Evolutionary conservation across 768 basidiomycete species (phyloP).

Genomic region (Termitomyces sp.): DNA sequence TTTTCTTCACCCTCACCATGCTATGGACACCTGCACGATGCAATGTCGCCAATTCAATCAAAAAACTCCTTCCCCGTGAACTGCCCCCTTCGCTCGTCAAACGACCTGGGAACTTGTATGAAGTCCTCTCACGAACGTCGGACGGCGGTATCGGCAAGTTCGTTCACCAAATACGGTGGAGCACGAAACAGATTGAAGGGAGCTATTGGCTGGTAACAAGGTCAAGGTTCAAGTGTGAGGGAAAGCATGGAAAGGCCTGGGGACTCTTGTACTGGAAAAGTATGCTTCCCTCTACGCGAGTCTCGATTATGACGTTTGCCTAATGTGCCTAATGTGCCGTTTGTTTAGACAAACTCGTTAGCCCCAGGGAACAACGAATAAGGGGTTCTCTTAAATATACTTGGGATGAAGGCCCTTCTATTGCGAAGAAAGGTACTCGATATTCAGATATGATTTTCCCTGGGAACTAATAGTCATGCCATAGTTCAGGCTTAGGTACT

Average conservation of each 20-base stretch:
- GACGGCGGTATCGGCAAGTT: slow-evolving; percentile 62
- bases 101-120: slow-evolving; percentile 63
- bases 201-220: slow-evolving; percentile 78
- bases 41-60: slow-evolving; percentile 38
- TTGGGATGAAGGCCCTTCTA: slow-evolving; percentile 63
- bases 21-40: slow-evolving; percentile 30
- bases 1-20: slow-evolving; percentile 27
- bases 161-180: slow-evolving; percentile 76
- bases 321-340: slow-evolving; percentile 8
- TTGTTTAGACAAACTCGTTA: slow-evolving; percentile 56
- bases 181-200: slow-evolving; percentile 56
- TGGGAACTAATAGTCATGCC: not conserved
- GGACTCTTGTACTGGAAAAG: slow-evolving; percentile 78
- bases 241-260: slow-evolving; percentile 81
- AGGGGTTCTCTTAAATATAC: slow-evolving; percentile 70
- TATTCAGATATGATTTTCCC: not conserved
- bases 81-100: slow-evolving; percentile 60
- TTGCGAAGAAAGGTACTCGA: slow-evolving; percentile 15
- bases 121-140: slow-evolving; percentile 69
- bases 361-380: slow-evolving; percentile 58
- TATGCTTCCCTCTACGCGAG: slow-evolving; percentile 30
- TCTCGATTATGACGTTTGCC: slow-evolving; percentile 1
- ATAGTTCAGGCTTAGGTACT: not conserved
- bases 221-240: slow-evolving; percentile 68
- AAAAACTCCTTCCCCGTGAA: slow-evolving; percentile 53